Conservation (phyloP, 371 early-diverging fungal genomes). For the Chytridium lagenaria region DNA sequence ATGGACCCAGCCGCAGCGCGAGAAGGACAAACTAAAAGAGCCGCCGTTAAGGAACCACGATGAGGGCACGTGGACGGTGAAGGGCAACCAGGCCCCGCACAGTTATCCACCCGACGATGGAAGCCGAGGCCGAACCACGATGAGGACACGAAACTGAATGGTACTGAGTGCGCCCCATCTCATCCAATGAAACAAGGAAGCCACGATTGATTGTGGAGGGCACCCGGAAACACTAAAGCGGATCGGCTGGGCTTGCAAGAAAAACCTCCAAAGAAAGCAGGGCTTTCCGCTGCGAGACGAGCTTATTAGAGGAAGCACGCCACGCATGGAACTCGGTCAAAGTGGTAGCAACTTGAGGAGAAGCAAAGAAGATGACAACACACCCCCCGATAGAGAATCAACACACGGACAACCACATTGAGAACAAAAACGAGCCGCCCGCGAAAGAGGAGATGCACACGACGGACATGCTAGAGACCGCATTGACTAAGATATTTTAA, state of each 20-base stretch:
- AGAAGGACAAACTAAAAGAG: background rate
- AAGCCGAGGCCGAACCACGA: background rate
- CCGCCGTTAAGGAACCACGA: background rate
- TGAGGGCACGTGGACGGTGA: background rate
- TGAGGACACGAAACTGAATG: background rate
- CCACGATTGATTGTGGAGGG: background rate
- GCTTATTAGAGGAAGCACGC: background rate
- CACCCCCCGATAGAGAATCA: no score
- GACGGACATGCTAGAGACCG: no score
- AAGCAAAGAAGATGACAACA: no score
- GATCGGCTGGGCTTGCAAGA: no score
- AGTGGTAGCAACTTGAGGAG: no score
- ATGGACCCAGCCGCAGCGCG: background rate
- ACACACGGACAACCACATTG: no score
- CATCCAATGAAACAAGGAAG: background rate
- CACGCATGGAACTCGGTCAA: background rate
- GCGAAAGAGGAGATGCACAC: no score
- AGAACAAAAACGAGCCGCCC: no score
- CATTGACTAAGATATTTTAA: background rate
- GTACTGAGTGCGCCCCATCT: background rate
- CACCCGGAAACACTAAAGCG: no score
- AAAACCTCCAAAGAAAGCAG: background rate
- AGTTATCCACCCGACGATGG: background rate
- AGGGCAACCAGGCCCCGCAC: background rate
- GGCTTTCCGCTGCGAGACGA: background rate